Conservation (phyloP, 768 basidiomycete species). For the Termitomyces sp. region DNA sequence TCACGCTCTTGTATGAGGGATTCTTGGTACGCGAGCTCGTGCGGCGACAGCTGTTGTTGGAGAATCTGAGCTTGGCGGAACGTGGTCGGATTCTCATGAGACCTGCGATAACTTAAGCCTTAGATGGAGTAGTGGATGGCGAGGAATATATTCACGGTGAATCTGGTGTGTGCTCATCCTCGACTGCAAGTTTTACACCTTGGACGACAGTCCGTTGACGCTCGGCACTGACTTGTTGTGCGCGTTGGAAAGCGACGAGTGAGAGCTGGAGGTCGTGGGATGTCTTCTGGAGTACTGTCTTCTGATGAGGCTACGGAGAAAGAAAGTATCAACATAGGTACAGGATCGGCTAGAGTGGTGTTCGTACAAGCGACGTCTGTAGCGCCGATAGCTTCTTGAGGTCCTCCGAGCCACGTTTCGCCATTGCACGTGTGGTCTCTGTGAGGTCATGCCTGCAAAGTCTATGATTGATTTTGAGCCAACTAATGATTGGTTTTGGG, state of each 20-base stretch:
- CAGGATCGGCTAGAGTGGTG: neutral
- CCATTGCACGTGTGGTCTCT: constrained; percentile 91
- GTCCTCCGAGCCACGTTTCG: constrained; percentile 90
- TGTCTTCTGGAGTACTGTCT: constrained; percentile 85
- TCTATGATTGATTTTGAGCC: neutral
- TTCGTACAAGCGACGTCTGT: constrained; percentile 55
- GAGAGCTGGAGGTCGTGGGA: constrained; percentile 91
- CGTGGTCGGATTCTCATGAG: constrained; percentile 40
- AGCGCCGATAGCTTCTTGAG: constrained; percentile 82
- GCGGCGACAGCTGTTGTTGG: constrained; percentile 76
- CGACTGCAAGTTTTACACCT: constrained; percentile 79
- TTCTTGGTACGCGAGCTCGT: constrained; percentile 95
- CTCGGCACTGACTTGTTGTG: constrained; percentile 88
- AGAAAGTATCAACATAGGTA: neutral
- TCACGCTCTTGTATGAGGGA: constrained; percentile 93
- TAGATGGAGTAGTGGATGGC: neutral
- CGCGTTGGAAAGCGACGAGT: constrained; percentile 86
- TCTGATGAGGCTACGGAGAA: constrained; percentile 65
- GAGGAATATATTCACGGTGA: constrained; percentile 20
- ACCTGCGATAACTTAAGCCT: constrained; percentile 19
- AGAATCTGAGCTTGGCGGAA: constrained; percentile 69
- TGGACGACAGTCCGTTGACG: constrained; percentile 87
- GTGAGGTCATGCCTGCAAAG: constrained; percentile 81
- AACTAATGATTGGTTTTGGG: neutral
- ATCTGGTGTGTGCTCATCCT: constrained; percentile 51